Conservation (phyloP, 371 early-diverging fungal genomes). For the Mycotypha africana region DNA sequence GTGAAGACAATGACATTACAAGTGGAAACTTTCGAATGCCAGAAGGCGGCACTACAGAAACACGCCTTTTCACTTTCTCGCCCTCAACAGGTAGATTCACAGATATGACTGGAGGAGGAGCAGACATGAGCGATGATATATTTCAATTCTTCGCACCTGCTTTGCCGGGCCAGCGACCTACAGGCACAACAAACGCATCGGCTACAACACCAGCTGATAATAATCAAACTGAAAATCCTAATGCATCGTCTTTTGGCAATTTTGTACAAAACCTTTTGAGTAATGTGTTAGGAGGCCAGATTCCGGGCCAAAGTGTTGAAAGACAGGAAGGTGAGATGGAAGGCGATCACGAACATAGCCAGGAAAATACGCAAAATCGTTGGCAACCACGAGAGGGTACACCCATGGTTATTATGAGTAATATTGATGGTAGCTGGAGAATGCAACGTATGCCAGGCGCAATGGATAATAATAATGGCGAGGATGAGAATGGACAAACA, state of each 20-base stretch:
- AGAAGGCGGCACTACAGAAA: background rate
- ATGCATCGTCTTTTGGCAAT: slow-evolving; percentile 14
- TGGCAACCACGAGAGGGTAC: too few species aligned
- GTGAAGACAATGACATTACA: too few species aligned
- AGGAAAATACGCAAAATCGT: too few species aligned
- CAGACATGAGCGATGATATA: slow-evolving; percentile 21
- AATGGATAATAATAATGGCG: slow-evolving; percentile 1
- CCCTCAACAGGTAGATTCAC: slow-evolving; percentile 9
- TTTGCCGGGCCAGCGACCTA: too few species aligned
- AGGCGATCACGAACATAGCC: too few species aligned
- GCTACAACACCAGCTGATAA: background rate
- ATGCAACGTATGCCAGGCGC: slow-evolving; percentile 14
- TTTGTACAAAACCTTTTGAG: slow-evolving; percentile 23
- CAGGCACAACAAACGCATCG: too few species aligned
- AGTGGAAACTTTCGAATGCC: background rate
- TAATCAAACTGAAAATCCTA: background rate
- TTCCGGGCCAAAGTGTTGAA: too few species aligned
- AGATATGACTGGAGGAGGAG: background rate
- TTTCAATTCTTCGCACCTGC: slow-evolving; percentile 18
- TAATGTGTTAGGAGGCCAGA: slow-evolving; percentile 14
- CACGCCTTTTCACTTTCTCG: slow-evolving; percentile 10
- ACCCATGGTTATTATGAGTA: too few species aligned
- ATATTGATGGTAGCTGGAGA: slow-evolving; percentile 21
- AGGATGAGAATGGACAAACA: slow-evolving; percentile 1
- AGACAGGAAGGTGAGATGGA: too few species aligned